Conservation (phyloP, 2,329 filamentous ascomycete species). For the Fusarium pseudograminearum region DNA sequence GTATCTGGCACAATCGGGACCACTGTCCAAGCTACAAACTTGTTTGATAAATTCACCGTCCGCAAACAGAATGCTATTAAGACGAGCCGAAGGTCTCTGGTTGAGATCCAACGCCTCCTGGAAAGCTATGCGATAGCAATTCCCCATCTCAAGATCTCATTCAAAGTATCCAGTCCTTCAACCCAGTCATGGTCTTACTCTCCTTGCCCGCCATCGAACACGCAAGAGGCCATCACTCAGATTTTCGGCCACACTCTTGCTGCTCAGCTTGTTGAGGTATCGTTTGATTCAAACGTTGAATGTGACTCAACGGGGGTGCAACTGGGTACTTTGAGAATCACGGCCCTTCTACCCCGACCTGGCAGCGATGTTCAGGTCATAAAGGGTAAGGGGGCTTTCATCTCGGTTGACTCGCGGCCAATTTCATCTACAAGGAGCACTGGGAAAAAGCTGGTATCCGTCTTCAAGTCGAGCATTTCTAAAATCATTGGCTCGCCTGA, state of each 20-base stretch:
- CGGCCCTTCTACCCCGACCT: slow-evolving; percentile 67
- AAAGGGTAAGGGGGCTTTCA: slow-evolving; percentile 64
- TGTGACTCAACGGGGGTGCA: not conserved
- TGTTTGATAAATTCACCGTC: slow-evolving; percentile 73
- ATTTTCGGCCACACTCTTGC: slow-evolving; percentile 69
- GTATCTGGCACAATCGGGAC: slow-evolving; percentile 74
- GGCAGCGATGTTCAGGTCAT: slow-evolving; percentile 59
- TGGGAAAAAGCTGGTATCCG: slow-evolving; percentile 68
- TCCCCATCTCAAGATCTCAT: slow-evolving; percentile 69
- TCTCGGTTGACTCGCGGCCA: slow-evolving; percentile 77
- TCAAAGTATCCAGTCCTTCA: slow-evolving; percentile 69
- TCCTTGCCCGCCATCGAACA: slow-evolving; percentile 61
- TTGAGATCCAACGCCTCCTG: slow-evolving; percentile 70
- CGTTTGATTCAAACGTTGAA: slow-evolving; percentile 45
- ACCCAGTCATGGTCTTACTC: slow-evolving; percentile 70
- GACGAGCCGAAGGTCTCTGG: slow-evolving; percentile 67
- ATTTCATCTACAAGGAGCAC: slow-evolving; percentile 67
- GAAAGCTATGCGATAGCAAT: slow-evolving; percentile 75
- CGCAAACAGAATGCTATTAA: slow-evolving; percentile 70
- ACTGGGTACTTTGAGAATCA: slow-evolving; percentile 19
- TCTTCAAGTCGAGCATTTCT: slow-evolving; percentile 65
- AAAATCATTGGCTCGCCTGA: slow-evolving; percentile 43
- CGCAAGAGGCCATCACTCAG: slow-evolving; percentile 71
- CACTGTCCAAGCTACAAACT: slow-evolving; percentile 69
- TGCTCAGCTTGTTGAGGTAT: slow-evolving; percentile 63